Base-by-base conservation (phyloP, 768 basidiomycete species). In the Pulveroboletus sp. region DNA sequence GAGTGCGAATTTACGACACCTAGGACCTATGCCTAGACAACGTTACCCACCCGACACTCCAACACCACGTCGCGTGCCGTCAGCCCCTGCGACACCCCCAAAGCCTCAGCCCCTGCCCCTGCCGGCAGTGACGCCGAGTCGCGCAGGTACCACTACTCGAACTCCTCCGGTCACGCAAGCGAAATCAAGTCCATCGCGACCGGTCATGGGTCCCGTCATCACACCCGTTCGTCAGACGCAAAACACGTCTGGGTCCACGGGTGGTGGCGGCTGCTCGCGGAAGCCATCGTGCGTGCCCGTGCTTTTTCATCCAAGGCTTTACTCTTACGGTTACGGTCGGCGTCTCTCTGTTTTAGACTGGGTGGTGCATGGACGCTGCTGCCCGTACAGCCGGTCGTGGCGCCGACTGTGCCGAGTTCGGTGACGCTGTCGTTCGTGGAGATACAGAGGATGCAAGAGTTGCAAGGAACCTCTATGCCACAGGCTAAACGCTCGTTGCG, bases 391-490 rank as follows among this genome's bases (percentile, higher is more conserved):
- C 75, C 81, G 0, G 64, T 72, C n/a, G 68, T 69, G 6, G 69
- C 59, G 46, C 59, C 65, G 60, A 48, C 54, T 62, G 50, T 60
- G 59, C 38, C 44, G 8, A 55, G 47, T 15, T 41, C 59, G n/a
- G 58, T 52, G 15, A 59, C 43, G 0, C 72, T 83, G 50, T 92
- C 93, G 1, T 82, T 95, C 36, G 73, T 80, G 0, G 89, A 85
- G n/a, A 96, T 96, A 45, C 93, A 95, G 64, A 76, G 82, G 63
- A 71, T 83, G 39, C 88, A 93, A 64, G 75, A 79, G 37, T 77
- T 83, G 52, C 79, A 83, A 50, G 71, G 69, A 55, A 59, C 62
- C 2, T 39, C 48, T 8, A 63, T 69, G 6, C 62, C 62, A 6
- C 78, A 76, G 51, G 79, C 80, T 54, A 82, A 78, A 53, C 78